Evolutionary conservation across 257 asterid species (phyloP).

Genomic region (Oldenlandia corymbosa): DNA sequence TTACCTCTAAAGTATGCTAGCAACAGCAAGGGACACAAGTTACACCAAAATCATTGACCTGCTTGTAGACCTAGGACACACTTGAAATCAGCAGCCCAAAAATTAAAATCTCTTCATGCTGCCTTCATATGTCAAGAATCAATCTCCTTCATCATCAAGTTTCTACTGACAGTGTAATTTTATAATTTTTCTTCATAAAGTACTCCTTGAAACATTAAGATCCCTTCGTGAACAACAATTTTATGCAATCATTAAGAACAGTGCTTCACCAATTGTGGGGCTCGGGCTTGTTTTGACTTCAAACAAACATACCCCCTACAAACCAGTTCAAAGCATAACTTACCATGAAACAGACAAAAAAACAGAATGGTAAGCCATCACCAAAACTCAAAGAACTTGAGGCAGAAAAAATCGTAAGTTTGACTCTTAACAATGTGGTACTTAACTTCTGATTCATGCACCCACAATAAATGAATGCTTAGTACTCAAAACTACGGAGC

Average conservation of each 20-base stretch:
- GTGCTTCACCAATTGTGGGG: conserved; percentile 28
- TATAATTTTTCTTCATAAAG: conserved; percentile 26
- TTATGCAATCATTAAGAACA: conserved; percentile 20
- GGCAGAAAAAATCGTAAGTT: background rate
- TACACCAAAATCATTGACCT: conserved; percentile 24
- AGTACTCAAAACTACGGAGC: background rate
- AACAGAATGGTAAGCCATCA: conserved; percentile 10
- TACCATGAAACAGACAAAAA: conserved; percentile 14
- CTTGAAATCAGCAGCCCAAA: conserved; percentile 25
- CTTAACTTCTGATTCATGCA: background rate
- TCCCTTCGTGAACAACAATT: conserved; percentile 22
- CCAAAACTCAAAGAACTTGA: background rate
- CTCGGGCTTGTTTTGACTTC: conserved; percentile 32
- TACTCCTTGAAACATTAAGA: conserved; percentile 25
- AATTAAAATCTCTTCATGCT: conserved; percentile 21
- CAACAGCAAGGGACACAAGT: conserved; percentile 27
- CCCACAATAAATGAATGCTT: background rate
- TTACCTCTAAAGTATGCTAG: conserved; percentile 22
- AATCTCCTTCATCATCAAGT: conserved; percentile 23
- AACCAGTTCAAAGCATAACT: conserved; percentile 30
- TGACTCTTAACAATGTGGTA: background rate
- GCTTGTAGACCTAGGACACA: conserved; percentile 25
- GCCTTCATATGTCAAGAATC: conserved; percentile 24
- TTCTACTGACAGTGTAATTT: conserved; percentile 17
- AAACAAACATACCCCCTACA: conserved; percentile 29